A percentile compares a stretch with the other conserved stretches of the same genome.
Evolutionary conservation across 257 asterid genomes (phyloP).

Genomic region (Rubia yunnanensis): DNA sequence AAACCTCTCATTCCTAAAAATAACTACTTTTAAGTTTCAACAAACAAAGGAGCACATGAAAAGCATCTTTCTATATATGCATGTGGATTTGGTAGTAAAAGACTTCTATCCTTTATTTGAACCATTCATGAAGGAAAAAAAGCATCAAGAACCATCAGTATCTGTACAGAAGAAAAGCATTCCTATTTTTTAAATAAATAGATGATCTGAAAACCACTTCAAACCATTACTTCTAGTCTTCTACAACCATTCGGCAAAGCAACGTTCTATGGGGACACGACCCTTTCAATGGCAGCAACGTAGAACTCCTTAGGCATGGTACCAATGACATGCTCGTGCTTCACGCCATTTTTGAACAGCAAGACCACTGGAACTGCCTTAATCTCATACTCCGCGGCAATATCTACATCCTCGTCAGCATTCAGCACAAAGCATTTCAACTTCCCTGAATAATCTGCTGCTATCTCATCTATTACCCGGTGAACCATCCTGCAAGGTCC

Average conservation of each 20-base stretch:
- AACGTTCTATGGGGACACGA: conserved; percentile 34
- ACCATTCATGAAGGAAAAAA: not conserved
- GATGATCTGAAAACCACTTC: not conserved
- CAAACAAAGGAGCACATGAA: too few species aligned
- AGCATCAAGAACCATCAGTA: not conserved
- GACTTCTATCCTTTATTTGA: not conserved
- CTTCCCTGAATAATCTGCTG: conserved; percentile 65
- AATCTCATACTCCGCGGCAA: conserved; percentile 62
- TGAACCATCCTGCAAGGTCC: conserved; percentile 97
- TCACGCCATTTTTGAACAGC: conserved; percentile 75
- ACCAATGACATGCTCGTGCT: conserved; percentile 49
- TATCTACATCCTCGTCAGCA: conserved; percentile 50
- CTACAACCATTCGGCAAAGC: not conserved
- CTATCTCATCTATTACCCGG: conserved; percentile 76
- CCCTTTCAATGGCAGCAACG: conserved; percentile 67
- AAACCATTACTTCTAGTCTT: conserved; percentile 1
- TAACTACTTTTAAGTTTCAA: too few species aligned
- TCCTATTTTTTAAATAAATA: not conserved
- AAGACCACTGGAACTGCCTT: conserved; percentile 88
- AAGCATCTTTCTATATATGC: too few species aligned
- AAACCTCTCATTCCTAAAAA: too few species aligned
- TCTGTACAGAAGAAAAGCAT: not conserved
- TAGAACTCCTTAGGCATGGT: conserved; percentile 94
- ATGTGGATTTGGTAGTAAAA: too few species aligned
- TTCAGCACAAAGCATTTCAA: conserved; percentile 60